phyloP scores from a whole-genome alignment of 257 asterid genomes.

The Primulina huaijiensis region DNA sequence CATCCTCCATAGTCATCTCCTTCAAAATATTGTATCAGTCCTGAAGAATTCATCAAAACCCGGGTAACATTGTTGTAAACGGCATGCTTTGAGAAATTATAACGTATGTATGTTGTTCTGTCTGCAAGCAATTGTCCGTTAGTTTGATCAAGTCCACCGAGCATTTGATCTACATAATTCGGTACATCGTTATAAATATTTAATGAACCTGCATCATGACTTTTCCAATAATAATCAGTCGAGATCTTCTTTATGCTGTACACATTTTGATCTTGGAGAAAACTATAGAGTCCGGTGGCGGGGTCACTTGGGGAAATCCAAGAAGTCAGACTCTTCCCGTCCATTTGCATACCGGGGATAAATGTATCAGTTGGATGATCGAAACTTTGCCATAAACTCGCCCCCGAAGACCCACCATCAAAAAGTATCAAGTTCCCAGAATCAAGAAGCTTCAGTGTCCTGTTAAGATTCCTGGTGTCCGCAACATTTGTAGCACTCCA shows the following conservation, averaged over 20 bases:
- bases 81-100: not conserved
- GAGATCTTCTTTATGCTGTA: not conserved
- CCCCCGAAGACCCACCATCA: conserved; percentile 27
- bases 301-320: conserved; percentile 31
- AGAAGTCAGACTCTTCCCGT: conserved; percentile 3
- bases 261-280: conserved; percentile 20
- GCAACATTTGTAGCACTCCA: not conserved
- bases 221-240: conserved; percentile 25
- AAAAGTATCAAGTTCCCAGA: conserved; percentile 42
- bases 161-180: not conserved
- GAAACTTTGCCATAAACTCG: conserved; percentile 43
- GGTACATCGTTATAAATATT: conserved; percentile 1
- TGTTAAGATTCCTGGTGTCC: not conserved
- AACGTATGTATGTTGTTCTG: no score
- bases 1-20: not conserved
- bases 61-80: not conserved
- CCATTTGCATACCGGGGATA: conserved; percentile 46
- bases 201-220: conserved; percentile 13
- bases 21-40: conserved; percentile 31
- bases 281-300: conserved; percentile 8
- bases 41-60: conserved; percentile 34
- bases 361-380: conserved; percentile 38
- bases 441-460: conserved; percentile 37
- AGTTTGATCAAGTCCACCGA: not conserved
- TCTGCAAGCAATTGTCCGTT: not conserved